Evolutionary conservation across 2,329 filamentous ascomycete genomes (phyloP).

Genomic region (Neonectria punicea): DNA sequence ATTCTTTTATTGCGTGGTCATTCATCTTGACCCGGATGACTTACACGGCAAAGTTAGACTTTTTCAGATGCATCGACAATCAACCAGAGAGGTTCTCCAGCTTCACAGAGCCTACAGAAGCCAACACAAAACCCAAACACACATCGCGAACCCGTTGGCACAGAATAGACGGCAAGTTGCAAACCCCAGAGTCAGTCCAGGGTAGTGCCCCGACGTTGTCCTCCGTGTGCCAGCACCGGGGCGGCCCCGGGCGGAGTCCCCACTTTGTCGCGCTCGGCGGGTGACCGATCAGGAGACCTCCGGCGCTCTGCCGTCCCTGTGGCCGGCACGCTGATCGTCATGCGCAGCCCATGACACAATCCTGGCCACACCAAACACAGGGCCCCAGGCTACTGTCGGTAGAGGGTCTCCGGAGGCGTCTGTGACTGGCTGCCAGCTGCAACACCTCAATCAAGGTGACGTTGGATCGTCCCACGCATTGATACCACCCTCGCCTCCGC

Average conservation of each 20-base stretch:
- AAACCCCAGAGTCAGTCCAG: conserved; percentile 13
- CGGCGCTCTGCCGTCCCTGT: conserved; percentile 30
- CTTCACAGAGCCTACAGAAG: neutral
- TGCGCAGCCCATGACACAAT: conserved; percentile 23
- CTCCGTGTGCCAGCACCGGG: conserved; percentile 29
- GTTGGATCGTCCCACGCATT: conserved; percentile 32
- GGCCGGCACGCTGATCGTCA: conserved; percentile 14
- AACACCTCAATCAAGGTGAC: conserved; percentile 32
- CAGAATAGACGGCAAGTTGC: neutral
- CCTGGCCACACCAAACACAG: conserved; percentile 3
- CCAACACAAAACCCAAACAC: neutral
- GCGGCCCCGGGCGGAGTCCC: conserved; percentile 17
- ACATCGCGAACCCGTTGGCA: neutral
- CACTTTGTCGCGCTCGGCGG: conserved; percentile 22
- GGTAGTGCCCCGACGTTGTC: conserved; percentile 27
- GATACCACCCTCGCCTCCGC: conserved; percentile 15
- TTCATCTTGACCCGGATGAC: neutral
- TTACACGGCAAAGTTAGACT: conserved; percentile 6
- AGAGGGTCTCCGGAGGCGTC: conserved; percentile 5
- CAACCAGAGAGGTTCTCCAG: neutral
- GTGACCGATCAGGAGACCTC: conserved; percentile 34
- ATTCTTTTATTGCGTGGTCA: neutral
- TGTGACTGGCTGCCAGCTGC: neutral
- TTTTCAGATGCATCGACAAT: neutral
- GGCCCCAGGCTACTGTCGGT: conserved; percentile 16